A percentile compares a stretch with the other conserved stretches of the same genome.
These are phyloP conservation scores for Colletotrichum aenigma DNA, from an alignment of 2,329 filamentous ascomycete genomes.

Conservation along the genomic window DNA sequence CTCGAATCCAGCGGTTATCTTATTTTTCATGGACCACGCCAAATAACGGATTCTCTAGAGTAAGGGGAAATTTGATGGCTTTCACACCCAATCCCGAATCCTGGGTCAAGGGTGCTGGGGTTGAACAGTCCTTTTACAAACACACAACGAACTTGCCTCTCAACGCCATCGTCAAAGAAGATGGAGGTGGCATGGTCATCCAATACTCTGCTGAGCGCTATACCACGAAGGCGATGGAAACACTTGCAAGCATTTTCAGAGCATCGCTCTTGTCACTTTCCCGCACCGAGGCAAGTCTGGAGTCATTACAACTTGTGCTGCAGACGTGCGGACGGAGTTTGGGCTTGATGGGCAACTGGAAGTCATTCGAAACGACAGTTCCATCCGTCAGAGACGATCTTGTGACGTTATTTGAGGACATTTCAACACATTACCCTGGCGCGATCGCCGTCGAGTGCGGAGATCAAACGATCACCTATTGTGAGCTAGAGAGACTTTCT, in stretches of 20 bases:
- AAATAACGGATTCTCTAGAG: constrained; percentile 13
- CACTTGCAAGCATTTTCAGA: not conserved
- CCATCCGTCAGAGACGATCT: not conserved
- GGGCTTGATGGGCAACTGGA: not conserved
- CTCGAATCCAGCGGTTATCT: not conserved
- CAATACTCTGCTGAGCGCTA: constrained; percentile 2
- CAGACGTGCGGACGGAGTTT: not conserved
- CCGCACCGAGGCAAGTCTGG: not conserved
- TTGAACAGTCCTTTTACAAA: not conserved
- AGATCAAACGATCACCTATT: not conserved
- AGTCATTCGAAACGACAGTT: not conserved
- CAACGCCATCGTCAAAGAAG: not conserved
- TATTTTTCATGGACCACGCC: constrained; percentile 20
- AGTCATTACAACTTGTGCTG: not conserved
- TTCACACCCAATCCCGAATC: not conserved
- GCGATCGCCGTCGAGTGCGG: not conserved
- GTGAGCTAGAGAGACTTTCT: not conserved
- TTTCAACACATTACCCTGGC: not conserved
- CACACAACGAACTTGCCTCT: not conserved
- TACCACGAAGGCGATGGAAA: not conserved
- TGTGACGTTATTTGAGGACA: not conserved
- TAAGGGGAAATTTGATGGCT: not conserved
- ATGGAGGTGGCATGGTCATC: not conserved
- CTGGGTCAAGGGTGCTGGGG: not conserved
- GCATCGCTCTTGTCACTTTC: not conserved